Base-by-base conservation (phyloP, 2,329 filamentous ascomycete species). In the Hymenoscyphus fructigenus region DNA sequence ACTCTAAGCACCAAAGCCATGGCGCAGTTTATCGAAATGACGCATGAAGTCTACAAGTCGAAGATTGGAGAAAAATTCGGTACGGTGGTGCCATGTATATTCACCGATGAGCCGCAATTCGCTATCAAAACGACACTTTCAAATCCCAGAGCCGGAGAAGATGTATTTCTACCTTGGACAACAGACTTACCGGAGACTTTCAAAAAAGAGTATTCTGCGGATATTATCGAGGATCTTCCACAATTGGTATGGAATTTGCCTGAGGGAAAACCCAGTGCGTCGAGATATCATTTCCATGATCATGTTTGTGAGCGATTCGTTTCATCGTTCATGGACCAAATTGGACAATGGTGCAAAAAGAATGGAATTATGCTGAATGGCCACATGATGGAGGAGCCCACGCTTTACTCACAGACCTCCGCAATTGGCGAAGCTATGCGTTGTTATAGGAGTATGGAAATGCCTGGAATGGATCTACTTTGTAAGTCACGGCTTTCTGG, bases 341-440 rank as follows among this genome's bases (percentile, higher is more conserved):
- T 75, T 4, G 68, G 68, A 23, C 36, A 41, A 14, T 76, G 75
- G 73, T 76, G 74, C 56, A 61, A 63, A n/a, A 65, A 67, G 4
- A 75, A 76, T 15, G 63, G 66, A 1, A 68, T 76, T 9, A 65
- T 70, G 9, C 66, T 76, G 17, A 69, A 73, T 41, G 75, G 74
- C 0, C 75, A 76, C 28, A 75, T 76, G 73, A 76, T 76, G 74
- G 72, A 76, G 65, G 75, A 76, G 57, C 73, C 74, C 6, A 74
- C 69, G 0, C 68, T 76, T 1, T 65, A 71, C 20, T 75, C 72
- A 4, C 75, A 76, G 59, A 76, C 74, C 1, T 70, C 68, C 0
- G 70, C 73, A 3, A 67, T 75, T n/a, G 75, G 75, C 14, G 75
- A 76, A 62, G 71, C 74, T 2, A 76, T 76, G 75, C 69, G 74